Conservation (phyloP, 306 rosid genomes). For the Echinosophora koreensis region DNA sequence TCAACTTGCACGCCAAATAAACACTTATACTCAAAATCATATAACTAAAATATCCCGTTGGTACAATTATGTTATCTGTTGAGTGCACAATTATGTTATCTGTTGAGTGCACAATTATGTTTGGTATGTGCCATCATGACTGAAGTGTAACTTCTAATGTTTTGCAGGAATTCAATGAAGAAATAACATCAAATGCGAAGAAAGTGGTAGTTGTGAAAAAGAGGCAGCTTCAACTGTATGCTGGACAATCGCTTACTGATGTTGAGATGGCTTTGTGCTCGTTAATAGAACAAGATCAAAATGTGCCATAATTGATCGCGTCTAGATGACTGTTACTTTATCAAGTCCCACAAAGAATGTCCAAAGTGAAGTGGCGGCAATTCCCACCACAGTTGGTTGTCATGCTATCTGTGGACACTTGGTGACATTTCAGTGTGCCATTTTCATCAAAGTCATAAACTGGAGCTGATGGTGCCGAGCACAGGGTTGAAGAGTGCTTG, state of each 20-base stretch:
- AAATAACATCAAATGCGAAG: constrained; percentile 56
- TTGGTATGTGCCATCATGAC: constrained; percentile 19
- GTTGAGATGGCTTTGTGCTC: constrained; percentile 77
- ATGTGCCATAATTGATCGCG: constrained; percentile 29
- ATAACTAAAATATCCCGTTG: constrained; percentile 28
- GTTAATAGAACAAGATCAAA: constrained; percentile 59
- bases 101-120: constrained; percentile 21
- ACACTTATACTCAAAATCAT: neutral
- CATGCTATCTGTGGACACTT: constrained; percentile 14
- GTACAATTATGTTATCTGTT: neutral
- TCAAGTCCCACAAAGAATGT: constrained; percentile 7
- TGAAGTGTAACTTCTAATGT: constrained; percentile 2
- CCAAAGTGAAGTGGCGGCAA: constrained; percentile 24
- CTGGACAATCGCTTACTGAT: constrained; percentile 84
- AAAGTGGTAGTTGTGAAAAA: constrained; percentile 77
- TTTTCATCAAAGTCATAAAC: neutral
- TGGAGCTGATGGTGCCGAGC: constrained; percentile 37
- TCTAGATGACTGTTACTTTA: constrained; percentile 16
- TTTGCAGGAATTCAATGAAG: constrained; percentile 76
- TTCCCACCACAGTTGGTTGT: constrained; percentile 1
- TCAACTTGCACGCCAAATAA: constrained; percentile 20
- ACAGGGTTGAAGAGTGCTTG: constrained; percentile 30
- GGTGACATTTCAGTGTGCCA: constrained; percentile 4
- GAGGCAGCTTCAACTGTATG: constrained; percentile 84
- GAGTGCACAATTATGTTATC: constrained; percentile 20